Evolutionary conservation across 2,329 filamentous ascomycete species (phyloP), one percentile per base, ranked within the genome.

Genomic region (Fusarium paranaense): DNA sequence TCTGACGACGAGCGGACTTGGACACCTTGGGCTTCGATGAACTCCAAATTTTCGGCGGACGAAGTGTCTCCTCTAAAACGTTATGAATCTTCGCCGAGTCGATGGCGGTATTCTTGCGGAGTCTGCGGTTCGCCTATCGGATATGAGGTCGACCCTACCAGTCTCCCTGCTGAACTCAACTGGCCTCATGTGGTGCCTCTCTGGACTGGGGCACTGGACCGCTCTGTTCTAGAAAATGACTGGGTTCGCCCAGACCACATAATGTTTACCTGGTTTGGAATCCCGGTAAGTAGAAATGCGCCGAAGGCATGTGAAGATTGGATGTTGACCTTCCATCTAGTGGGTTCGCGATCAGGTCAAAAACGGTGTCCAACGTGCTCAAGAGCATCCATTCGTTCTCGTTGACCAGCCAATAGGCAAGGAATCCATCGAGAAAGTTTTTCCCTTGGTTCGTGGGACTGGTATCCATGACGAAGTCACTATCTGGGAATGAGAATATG

Each of bases 41-140:
- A 38, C 9, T 32, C 25, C 38, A 25, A 25, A 6, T 45, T 60
- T 22, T 42, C 37, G 7, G 38, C 27, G 20, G 37, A 60, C 10
- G 30, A 60, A 20, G 38, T 5, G 4, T 25, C 14, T 8, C 57
- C 57, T 32, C 22, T 60, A n/a, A 60, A 60, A 22, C 37, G 57
- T 11, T 60, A 60, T 16, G 57, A 60, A 60, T 60, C 57, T 16
- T 60, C 57, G n/a, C 25, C 37, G 13, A 32, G 57, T 10, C 38
- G 57, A 42, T 60, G 57, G 57, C 57, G 57, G 30, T 60, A 60
- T 11, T 60, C 33, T 18, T 60, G 38, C 13, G 57, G 57, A n/a
- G 18, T 32, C 38, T 60, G 57, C 38, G 57, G 57, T 14, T 60
- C 57, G 38, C 57, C 57, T 3, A 32, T 60, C 6, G 57, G 57